phyloP scores from a whole-genome alignment of 129 eudicot species.

The Tagetes patula region DNA sequence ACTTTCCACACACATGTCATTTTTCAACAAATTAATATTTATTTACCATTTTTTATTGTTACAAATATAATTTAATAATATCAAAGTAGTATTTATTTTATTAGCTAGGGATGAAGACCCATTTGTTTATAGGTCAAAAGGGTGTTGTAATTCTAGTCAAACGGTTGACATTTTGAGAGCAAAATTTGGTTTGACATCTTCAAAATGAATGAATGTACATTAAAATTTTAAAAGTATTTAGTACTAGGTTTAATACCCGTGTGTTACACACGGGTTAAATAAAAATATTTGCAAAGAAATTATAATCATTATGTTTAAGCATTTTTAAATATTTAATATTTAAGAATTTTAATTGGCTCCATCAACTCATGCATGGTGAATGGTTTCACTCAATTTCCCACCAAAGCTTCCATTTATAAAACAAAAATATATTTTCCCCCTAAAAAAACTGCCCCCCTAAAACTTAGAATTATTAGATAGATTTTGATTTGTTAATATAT shows the following conservation, averaged over 20 bases:
- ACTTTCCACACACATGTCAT: slow-evolving; percentile 18
- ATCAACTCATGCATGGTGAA: no score
- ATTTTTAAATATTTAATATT: no score
- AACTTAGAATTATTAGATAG: no score
- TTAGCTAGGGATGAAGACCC: slow-evolving; percentile 8
- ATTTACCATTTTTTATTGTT: background rate
- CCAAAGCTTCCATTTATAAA: no score
- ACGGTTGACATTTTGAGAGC: slow-evolving; percentile 32
- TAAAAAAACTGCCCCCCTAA: no score
- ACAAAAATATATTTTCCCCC: no score
- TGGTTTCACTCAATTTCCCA: no score
- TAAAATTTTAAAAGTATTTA: background rate
- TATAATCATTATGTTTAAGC: no score
- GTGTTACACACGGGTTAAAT: no score
- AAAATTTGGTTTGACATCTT: slow-evolving; percentile 33
- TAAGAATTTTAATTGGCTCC: no score
- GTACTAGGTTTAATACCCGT: no score
- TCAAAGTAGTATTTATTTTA: slow-evolving; percentile 6
- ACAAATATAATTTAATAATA: slow-evolving; percentile 3
- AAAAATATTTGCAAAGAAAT: no score
- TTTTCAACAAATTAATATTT: slow-evolving; percentile 13
- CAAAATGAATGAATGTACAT: background rate
- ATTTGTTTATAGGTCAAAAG: slow-evolving; percentile 18
- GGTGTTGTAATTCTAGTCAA: slow-evolving; percentile 14
- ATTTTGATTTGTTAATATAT: background rate